Base-by-base conservation (phyloP, 169 alveolate species). In the Plasmodium gonderi region DNA sequence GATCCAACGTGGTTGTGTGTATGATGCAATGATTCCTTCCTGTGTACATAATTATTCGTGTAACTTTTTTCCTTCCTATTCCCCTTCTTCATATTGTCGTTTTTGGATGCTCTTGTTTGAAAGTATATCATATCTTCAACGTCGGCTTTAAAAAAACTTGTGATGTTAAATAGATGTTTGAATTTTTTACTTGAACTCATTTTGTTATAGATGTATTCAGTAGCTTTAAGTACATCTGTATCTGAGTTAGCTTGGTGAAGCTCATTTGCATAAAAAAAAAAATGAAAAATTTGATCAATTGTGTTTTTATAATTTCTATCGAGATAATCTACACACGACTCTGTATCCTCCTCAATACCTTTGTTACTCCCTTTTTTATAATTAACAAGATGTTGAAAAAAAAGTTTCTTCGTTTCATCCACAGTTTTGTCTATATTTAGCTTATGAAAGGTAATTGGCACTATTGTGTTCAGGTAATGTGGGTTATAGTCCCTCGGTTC, bases 261-360 rank as follows among this genome's bases (percentile, higher is more conserved):
- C 23, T 17, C 20, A 17, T 65, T 90, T 33, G 36, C 20, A 17
- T 90, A 90, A 79, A 42, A 90, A 26, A 78, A 90, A 26, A 77
- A 90, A 26, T 90, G 94, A 65, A 79, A 90, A 4, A 90, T 44
- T 29, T 20, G 26, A 44, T 90, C 94, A 2, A 78, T 45, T 44
- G 38, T 64, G 12, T 79, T 90, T 90, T 77, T 90, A 69, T 77
- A 47, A 90, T 90, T 79, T 23, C 90, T 54, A 12, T 90, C 91
- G 17, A 90, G 60, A 51, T 90, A 90, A 65, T 90, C 94, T 7
- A 90, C 44, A n/a, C 5, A 23, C 3, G 60, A 20, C 38, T 77
- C 91, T 45, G 14, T 33, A 33, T 64, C 54, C 36, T 7, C 20
- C 2, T 36, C 20, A 23, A 29, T 77, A 14, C 38, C 31, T 1